Evolutionary conservation across 495 filamentous ascomycete species (phyloP).

Genomic region (Eremomyces bilateralis): DNA sequence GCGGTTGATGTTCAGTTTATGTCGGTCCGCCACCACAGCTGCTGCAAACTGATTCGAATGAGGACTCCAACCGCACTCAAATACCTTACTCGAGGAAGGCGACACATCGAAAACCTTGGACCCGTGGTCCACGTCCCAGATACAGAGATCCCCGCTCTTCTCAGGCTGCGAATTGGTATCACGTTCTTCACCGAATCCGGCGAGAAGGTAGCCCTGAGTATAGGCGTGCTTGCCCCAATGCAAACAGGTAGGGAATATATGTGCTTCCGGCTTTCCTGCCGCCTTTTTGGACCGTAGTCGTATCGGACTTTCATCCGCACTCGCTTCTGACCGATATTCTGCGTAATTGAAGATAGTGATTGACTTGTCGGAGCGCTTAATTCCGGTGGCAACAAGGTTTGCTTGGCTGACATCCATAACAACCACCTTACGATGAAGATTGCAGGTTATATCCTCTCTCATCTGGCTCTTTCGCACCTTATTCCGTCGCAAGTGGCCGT

Average conservation of each 20-base stretch:
- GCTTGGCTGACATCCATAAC: conserved; percentile 11
- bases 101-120: conserved; percentile 21
- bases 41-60: conserved; percentile 35
- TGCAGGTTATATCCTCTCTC: conserved; percentile 22
- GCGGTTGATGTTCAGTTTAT: conserved; percentile 18
- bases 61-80: conserved; percentile 65
- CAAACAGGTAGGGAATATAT: conserved; percentile 46
- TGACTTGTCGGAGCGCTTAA: conserved; percentile 19
- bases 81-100: conserved; percentile 46
- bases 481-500: conserved; percentile 64
- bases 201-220: conserved; percentile 39
- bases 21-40: conserved; percentile 14
- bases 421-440: conserved; percentile 48
- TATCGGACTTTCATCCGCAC: conserved; percentile 2
- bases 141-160: conserved; percentile 47
- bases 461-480: conserved; percentile 19
- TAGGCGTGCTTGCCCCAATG: conserved; percentile 38
- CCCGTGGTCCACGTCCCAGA: conserved; percentile 40
- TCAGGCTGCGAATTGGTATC: conserved; percentile 33
- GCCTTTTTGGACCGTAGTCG: conserved; percentile 12
- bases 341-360: conserved; percentile 9
- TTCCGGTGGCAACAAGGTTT: conserved; percentile 30
- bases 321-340: too few relatives aligned
- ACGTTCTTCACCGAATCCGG: conserved; percentile 64
- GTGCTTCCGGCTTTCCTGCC: conserved; percentile 22